These are phyloP conservation scores for Pseudophaeomoniella oleicola DNA, from an alignment of 2,329 filamentous ascomycete genomes.

Conservation along the genomic window DNA sequence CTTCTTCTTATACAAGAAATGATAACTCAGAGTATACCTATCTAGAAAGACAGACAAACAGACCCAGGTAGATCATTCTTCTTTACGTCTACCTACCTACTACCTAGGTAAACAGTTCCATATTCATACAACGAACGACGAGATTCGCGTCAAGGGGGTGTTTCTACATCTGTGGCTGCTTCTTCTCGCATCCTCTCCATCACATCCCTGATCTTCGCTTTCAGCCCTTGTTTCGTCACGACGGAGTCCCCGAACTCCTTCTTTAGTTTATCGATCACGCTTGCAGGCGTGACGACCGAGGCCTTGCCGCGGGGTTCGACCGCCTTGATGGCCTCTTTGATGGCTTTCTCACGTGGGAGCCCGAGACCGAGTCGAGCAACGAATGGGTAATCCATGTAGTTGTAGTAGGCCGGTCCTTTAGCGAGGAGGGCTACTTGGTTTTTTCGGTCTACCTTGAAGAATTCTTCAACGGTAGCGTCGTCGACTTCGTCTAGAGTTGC, in stretches of 20 bases:
- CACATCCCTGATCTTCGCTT: conserved; percentile 25
- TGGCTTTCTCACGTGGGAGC: not conserved
- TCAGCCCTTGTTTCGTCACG: conserved; percentile 52
- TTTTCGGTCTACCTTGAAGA: conserved; percentile 45
- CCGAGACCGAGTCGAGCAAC: not conserved
- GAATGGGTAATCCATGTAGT: conserved; percentile 64
- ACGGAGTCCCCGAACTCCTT: conserved; percentile 29
- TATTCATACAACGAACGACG: no score
- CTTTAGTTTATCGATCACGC: not conserved
- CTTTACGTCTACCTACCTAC: not conserved
- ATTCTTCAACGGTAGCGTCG: conserved; percentile 44
- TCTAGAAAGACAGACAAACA: no score
- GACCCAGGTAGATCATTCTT: no score
- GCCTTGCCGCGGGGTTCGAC: conserved; percentile 9
- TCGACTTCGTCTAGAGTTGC: conserved; percentile 54
- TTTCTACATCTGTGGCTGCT: not conserved
- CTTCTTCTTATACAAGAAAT: no score
- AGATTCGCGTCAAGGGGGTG: not conserved
- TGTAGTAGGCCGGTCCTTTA: conserved; percentile 20
- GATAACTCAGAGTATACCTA: no score
- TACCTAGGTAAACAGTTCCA: not conserved
- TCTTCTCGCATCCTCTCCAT: conserved; percentile 1
- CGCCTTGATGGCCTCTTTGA: not conserved
- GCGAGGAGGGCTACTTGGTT: conserved; percentile 13
- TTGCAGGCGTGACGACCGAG: no score